These are phyloP conservation scores for Cladophialophora exuberans DNA, from an alignment of 2,329 filamentous ascomycete species.

Conservation along the genomic window DNA sequence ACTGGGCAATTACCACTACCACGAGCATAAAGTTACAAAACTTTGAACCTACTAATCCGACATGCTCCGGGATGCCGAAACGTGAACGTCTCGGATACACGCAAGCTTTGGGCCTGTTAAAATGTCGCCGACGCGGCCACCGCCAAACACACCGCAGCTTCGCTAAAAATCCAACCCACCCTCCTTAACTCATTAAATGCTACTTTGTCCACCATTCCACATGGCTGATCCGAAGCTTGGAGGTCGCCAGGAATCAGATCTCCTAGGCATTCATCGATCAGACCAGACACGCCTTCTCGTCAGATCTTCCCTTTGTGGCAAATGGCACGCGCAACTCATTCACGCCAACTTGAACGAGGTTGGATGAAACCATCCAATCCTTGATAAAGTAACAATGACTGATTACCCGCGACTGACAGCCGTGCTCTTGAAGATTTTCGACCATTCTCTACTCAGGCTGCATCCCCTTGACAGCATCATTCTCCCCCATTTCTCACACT, in stretches of 20 bases:
- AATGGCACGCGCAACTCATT: not conserved
- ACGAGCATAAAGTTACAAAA: not conserved
- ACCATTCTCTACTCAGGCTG: too few species aligned
- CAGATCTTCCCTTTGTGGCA: slow-evolving; percentile 5
- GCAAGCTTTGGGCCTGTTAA: slow-evolving; percentile 5
- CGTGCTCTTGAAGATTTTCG: too few species aligned
- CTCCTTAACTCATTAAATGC: not conserved
- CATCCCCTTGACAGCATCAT: too few species aligned
- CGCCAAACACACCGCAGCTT: not conserved
- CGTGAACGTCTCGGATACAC: slow-evolving; percentile 10
- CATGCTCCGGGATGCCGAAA: slow-evolving; percentile 10
- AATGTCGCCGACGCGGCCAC: too few species aligned
- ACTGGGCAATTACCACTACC: not conserved
- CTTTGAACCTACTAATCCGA: not conserved
- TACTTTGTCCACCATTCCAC: not conserved
- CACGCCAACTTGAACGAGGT: not conserved
- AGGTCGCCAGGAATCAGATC: not conserved
- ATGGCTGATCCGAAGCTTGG: not conserved
- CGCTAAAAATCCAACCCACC: not conserved
- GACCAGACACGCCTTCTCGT: not conserved
- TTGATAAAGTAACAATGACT: too few species aligned
- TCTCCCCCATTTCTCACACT: too few species aligned
- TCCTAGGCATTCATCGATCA: not conserved
- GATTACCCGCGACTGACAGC: too few species aligned
- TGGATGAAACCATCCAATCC: too few species aligned